Evolutionary conservation across 371 early-diverging fungal species (phyloP), one percentile per base, ranked within the genome.

Genomic region (Rhizomucor pusillus): DNA sequence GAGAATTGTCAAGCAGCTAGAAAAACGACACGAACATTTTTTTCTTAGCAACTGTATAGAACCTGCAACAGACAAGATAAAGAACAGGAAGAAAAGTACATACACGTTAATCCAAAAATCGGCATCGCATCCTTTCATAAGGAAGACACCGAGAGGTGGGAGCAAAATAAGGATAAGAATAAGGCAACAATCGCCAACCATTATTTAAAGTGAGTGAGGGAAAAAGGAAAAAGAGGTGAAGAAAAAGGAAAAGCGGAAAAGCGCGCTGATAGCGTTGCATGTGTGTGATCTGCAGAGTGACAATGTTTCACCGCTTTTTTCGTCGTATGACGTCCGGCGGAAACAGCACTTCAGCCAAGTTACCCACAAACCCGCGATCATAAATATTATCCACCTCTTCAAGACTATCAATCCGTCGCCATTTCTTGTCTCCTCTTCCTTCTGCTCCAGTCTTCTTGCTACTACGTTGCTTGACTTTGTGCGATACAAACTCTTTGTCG

Each of bases 301-400:
- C 29, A 7, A 29, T 29, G 29, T 7, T 29, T 29, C 29, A 29
- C 7, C 29, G 29, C 29, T 29, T 29, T 29, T 29, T 29, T 29
- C 29, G 29, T 5, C 29, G 29, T 29, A 29, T 29, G 29, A 29
- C 29, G 7, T 29, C 29, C 29, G 29, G 29, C 29, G 77, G 74
- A 36, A 58, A 62, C 40, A 77, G 56, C 1, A 77, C 54, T 23
- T 71, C 62, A 33, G 47, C 46, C 11, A 87, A 47, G 50, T 90
- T 90, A 1, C 40, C 57, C 48, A 75, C 53, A 16, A 79, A 54
- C 5, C 90, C 89, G 39, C 62, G 59, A 57, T 89, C 85, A 59
- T 88, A 90, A 24, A 76, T 65, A 60, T 90, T 90, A 5, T 79
- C 69, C 19, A 90, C 59, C 52, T 89, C 81, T 36, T 62, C 71